Conservation (phyloP, 768 basidiomycete species). For the Obba rivulosa region DNA sequence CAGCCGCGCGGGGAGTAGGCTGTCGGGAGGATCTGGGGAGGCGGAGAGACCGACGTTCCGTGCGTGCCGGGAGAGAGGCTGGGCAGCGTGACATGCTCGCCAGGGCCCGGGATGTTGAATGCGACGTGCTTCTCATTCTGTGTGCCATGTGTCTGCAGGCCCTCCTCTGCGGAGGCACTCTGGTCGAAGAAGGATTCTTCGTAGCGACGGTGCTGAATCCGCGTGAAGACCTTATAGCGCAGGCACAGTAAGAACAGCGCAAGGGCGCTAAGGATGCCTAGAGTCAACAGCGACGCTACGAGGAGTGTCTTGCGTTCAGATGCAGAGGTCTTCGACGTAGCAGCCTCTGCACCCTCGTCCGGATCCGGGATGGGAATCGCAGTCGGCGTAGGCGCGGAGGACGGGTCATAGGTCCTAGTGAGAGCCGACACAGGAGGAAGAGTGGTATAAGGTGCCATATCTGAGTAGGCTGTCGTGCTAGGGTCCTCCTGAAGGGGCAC, state of each 20-base stretch:
- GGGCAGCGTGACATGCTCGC: slow-evolving; percentile 3
- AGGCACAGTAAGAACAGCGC: slow-evolving; percentile 10
- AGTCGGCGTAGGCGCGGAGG: slow-evolving; percentile 1
- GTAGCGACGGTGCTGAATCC: slow-evolving; percentile 1
- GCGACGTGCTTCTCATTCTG: slow-evolving; percentile 4
- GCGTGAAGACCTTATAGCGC: slow-evolving; percentile 11
- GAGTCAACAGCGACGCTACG: slow-evolving; percentile 13
- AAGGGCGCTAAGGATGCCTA: slow-evolving; percentile 10
- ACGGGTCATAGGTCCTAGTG: too few species aligned
- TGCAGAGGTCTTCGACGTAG: slow-evolving; percentile 3
- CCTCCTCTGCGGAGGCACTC: slow-evolving; percentile 3
- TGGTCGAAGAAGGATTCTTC: not conserved
- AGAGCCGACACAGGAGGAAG: too few species aligned
- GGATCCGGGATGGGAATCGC: slow-evolving; percentile 8
- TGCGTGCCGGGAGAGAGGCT: slow-evolving; percentile 4
- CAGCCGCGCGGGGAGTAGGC: slow-evolving; percentile 3
- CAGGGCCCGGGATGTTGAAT: slow-evolving; percentile 9
- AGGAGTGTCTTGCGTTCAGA: slow-evolving; percentile 6
- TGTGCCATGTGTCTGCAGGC: not conserved
- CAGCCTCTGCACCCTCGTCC: not conserved
- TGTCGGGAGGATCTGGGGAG: slow-evolving; percentile 8
- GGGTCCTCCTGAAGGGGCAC: too few species aligned
- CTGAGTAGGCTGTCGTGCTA: too few species aligned
- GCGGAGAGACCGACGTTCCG: slow-evolving; percentile 8
- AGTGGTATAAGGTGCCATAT: too few species aligned